Conservation (phyloP, 495 filamentous ascomycete species). For the Chaetomium cochliodes region DNA sequence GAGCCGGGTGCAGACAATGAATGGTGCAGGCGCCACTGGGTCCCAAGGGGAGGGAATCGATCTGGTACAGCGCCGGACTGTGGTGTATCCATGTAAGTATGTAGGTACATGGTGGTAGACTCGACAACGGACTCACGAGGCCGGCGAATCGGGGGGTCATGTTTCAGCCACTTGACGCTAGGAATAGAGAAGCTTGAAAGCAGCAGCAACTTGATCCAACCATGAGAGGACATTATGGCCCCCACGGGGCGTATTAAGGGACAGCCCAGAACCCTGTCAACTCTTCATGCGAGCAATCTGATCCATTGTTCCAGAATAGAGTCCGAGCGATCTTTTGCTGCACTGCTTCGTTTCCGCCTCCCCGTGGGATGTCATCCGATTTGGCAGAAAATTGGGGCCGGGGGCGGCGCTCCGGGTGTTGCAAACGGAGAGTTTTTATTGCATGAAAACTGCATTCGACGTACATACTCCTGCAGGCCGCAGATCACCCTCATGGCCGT, state of each 20-base stretch:
- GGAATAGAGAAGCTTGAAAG: not conserved
- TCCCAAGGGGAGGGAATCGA: not conserved
- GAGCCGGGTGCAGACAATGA: not conserved
- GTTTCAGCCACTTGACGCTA: constrained; percentile 3
- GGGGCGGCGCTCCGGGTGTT: not conserved
- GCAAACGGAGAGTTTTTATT: constrained; percentile 1
- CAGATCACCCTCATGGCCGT: not conserved
- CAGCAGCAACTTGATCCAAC: not conserved
- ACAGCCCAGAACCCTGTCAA: not conserved
- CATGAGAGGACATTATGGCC: not conserved
- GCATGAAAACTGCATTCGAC: not conserved
- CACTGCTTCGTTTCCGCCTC: not conserved
- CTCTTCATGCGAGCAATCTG: constrained; percentile 9
- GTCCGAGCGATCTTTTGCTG: constrained; percentile 15
- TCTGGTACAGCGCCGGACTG: constrained; percentile 8
- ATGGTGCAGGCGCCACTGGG: constrained; percentile 7
- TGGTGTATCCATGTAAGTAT: not conserved
- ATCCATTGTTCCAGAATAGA: not conserved
- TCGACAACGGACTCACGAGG: not conserved
- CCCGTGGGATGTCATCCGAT: constrained; percentile 15
- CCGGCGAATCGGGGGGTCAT: not conserved
- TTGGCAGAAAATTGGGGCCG: not conserved
- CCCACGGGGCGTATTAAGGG: not conserved
- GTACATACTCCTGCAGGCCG: not conserved
- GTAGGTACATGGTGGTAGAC: not conserved